These are phyloP conservation scores for Fraxinus paxiana DNA, from an alignment of 305 asterid species.

Conservation along the genomic window DNA sequence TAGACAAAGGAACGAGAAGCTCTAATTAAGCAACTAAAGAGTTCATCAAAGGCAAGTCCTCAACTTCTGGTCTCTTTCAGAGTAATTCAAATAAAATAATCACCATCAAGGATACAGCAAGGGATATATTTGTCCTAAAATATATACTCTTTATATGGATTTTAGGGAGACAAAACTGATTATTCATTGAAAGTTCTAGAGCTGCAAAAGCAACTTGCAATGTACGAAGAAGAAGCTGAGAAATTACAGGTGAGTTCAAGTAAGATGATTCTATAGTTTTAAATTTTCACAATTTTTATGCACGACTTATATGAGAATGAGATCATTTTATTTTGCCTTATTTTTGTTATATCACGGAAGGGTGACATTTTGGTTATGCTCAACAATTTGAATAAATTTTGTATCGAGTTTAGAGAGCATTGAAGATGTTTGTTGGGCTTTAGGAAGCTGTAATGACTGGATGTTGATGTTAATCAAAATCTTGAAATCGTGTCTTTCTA, in stretches of 20 bases:
- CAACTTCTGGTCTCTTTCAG: constrained; percentile 11
- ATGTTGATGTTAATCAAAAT: constrained; percentile 9
- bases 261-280: constrained; percentile 16
- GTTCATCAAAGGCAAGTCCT: constrained; percentile 64
- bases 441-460: constrained; percentile 16
- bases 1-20: constrained; percentile 90
- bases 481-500: constrained; percentile 1
- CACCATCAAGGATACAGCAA: constrained; percentile 10
- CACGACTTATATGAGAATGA: constrained; percentile 17
- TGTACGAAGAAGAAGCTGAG: constrained; percentile 85
- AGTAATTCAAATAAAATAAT: constrained; percentile 3
- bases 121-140: constrained; percentile 24
- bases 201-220: constrained; percentile 77
- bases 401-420: constrained; percentile 15
- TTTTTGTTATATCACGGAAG: constrained; percentile 8
- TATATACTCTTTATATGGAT: constrained; percentile 30
- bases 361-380: not conserved
- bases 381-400: not conserved
- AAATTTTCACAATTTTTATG: not conserved
- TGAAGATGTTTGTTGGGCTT: not conserved
- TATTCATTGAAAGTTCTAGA: constrained; percentile 73
- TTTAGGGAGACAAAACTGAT: constrained; percentile 78
- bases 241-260: constrained; percentile 64
- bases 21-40: constrained; percentile 61
- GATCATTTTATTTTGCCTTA: not conserved